Percentiles rank a stretch among this genome's conserved stretches.
Evolutionary conservation across 2,329 filamentous ascomycete genomes (phyloP).

Genomic region (Diaporthe humulicola): DNA sequence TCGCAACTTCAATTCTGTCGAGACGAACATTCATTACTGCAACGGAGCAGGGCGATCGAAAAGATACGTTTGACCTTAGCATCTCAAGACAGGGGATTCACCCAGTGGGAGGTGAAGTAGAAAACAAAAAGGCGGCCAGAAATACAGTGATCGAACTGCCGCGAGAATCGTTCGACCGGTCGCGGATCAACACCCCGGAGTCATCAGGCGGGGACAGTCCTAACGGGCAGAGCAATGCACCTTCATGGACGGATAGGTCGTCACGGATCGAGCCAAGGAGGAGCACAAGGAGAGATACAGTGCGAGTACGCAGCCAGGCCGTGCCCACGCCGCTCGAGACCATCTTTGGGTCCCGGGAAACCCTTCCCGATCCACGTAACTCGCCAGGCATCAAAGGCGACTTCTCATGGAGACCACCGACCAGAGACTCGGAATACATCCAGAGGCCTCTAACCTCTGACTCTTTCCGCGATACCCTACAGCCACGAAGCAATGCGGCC

Average conservation of each 20-base stretch:
- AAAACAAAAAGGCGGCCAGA: neutral
- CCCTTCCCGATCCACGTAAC: neutral
- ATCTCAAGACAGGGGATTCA: constrained; percentile 16
- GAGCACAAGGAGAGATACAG: neutral
- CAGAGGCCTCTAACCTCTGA: constrained; percentile 2
- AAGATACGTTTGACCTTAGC: constrained; percentile 20
- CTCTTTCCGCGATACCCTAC: neutral
- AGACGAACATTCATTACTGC: constrained; percentile 26
- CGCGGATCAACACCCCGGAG: constrained; percentile 21
- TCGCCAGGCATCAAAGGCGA: constrained; percentile 13
- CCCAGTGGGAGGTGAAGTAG: neutral
- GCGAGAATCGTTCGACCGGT: constrained; percentile 12
- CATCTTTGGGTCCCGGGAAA: constrained; percentile 27
- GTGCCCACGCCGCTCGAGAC: constrained; percentile 34
- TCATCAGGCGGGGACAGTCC: neutral
- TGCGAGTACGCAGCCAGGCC: constrained; percentile 27
- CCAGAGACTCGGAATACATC: constrained; percentile 4
- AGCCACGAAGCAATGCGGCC: constrained; percentile 5
- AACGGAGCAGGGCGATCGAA: neutral
- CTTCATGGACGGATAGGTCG: neutral
- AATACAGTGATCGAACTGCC: neutral
- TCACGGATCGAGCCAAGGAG: neutral
- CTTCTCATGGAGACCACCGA: constrained; percentile 37
- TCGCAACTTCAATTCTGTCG: constrained; percentile 34
- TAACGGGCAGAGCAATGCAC: neutral